Evolutionary conservation across 495 filamentous ascomycete species (phyloP).

Genomic region (Parathielavia appendiculata): DNA sequence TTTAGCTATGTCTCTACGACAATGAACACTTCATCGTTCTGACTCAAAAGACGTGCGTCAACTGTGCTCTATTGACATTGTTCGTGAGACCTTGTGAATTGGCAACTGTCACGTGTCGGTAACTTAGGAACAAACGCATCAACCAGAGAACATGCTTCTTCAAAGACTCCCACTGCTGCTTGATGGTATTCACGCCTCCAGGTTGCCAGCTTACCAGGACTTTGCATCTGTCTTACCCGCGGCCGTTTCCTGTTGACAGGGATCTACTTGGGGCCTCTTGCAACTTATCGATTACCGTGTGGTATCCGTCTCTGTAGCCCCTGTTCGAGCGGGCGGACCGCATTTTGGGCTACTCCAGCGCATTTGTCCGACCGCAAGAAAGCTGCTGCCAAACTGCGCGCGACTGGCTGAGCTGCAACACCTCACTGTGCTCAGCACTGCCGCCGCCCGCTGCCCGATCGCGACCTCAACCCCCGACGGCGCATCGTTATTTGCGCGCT

Average conservation of each 20-base stretch:
- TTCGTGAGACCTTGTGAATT: too few relatives aligned
- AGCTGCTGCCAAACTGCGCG: conserved; percentile 8
- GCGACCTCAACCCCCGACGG: conserved; percentile 5
- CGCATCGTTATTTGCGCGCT: background rate
- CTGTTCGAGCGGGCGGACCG: conserved; percentile 8
- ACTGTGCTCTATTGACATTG: too few relatives aligned
- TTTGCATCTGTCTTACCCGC: conserved; percentile 2
- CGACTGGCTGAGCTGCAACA: conserved; percentile 9
- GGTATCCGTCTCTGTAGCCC: background rate
- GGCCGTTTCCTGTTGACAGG: conserved; percentile 15
- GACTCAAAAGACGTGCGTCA: too few relatives aligned
- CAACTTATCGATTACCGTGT: too few relatives aligned
- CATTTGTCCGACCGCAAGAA: background rate
- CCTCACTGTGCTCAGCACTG: background rate
- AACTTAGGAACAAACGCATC: too few relatives aligned
- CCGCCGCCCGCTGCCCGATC: conserved; percentile 19
- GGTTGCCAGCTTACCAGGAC: conserved; percentile 6
- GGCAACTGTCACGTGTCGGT: too few relatives aligned
- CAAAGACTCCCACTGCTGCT: background rate
- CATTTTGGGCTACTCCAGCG: conserved; percentile 5
- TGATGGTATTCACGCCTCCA: background rate
- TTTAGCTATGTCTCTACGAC: too few relatives aligned
- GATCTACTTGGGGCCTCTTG: too few relatives aligned
- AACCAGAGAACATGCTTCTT: too few relatives aligned
- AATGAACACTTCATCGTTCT: too few relatives aligned